Conservation (phyloP, 345 rosid species). For the Syzygium jambos region DNA sequence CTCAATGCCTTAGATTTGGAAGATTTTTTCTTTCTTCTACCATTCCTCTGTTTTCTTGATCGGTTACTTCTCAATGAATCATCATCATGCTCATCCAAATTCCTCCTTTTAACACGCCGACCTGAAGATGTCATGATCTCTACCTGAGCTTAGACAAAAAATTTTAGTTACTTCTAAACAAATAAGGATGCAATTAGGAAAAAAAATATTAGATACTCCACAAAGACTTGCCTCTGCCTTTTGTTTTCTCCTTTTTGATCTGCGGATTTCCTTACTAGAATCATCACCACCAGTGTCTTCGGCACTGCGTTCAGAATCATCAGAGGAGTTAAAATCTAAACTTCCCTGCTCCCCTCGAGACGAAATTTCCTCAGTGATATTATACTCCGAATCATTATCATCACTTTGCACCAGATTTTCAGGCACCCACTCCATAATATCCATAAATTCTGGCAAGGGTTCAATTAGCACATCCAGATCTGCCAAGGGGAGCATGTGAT, state of each 20-base stretch:
- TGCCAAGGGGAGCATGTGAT: constrained; percentile 79
- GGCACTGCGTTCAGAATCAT: constrained; percentile 48
- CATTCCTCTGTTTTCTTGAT: constrained; percentile 44
- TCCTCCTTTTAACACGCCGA: constrained; percentile 84
- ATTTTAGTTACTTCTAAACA: neutral
- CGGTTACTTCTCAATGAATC: constrained; percentile 34
- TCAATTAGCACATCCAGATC: constrained; percentile 68
- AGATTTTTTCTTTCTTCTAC: constrained; percentile 45
- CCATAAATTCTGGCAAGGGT: constrained; percentile 79
- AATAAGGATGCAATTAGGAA: neutral
- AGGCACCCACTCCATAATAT: constrained; percentile 93
- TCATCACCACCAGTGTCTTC: constrained; percentile 57
- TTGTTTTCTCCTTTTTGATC: constrained; percentile 64
- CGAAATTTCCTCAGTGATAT: constrained; percentile 70
- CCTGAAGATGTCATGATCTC: constrained; percentile 89
- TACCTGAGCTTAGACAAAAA: constrained; percentile 27
- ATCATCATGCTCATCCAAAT: constrained; percentile 63
- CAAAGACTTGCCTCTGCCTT: constrained; percentile 54
- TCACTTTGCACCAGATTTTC: constrained; percentile 65
- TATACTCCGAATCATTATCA: constrained; percentile 95
- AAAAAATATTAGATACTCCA: neutral
- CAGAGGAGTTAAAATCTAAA: constrained; percentile 48
- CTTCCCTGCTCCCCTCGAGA: constrained; percentile 69
- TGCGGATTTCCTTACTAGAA: constrained; percentile 50
- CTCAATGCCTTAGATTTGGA: constrained; percentile 63